phyloP scores from a whole-genome alignment of 805 yeast species.

The Scheffersomyces coipomensis region DNA sequence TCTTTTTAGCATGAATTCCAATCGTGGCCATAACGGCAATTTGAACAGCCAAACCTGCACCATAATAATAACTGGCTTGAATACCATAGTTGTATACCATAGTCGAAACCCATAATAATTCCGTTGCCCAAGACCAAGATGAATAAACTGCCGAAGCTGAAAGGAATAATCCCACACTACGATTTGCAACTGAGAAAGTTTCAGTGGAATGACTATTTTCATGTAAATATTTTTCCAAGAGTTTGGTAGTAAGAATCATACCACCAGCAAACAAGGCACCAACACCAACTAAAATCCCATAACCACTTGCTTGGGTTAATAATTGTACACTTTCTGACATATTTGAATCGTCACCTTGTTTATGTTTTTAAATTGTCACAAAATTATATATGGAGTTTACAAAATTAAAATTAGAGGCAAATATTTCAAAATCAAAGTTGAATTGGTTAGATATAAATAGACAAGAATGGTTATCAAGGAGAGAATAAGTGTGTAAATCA shows the following conservation, averaged over 20 bases:
- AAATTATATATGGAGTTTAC: too few relatives aligned
- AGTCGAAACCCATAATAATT: conserved; percentile 21
- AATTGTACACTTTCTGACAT: conserved; percentile 11
- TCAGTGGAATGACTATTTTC: conserved; percentile 25
- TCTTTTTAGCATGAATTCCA: conserved; percentile 26
- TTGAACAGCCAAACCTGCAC: conserved; percentile 25
- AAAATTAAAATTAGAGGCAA: too few relatives aligned
- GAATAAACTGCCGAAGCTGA: conserved; percentile 23
- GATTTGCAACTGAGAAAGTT: conserved; percentile 25
- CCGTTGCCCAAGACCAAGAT: conserved; percentile 30
- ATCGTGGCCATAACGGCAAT: conserved; percentile 21
- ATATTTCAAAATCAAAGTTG: too few relatives aligned
- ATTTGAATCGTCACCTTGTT: too few relatives aligned
- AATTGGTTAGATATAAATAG: too few relatives aligned
- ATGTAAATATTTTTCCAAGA: conserved; percentile 19
- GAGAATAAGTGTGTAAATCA: too few relatives aligned
- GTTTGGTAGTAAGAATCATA: conserved; percentile 22
- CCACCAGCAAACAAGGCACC: conserved; percentile 30
- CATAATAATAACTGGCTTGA: conserved; percentile 21
- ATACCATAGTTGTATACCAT: conserved; percentile 26
- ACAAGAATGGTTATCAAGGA: too few relatives aligned
- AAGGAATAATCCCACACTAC: conserved; percentile 19
- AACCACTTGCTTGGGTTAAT: conserved; percentile 25
- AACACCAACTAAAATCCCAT: conserved; percentile 29
- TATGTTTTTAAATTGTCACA: too few relatives aligned